Percentiles rank a stretch among this genome's conserved stretches.
phyloP scores from a whole-genome alignment of 495 filamentous ascomycete species.

The Xylaria scruposa region DNA sequence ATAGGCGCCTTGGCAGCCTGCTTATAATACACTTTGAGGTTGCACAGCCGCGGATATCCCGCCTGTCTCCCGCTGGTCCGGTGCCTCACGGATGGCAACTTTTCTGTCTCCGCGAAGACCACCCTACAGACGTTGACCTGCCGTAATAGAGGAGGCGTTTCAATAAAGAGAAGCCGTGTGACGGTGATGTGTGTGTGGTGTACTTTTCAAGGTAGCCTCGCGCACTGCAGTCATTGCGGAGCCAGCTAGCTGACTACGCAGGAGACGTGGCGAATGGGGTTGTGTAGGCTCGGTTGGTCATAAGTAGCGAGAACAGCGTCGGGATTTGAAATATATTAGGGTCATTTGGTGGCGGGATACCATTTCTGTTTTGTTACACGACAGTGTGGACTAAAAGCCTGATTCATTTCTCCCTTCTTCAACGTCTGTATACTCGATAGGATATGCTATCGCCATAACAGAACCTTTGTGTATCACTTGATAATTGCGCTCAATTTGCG shows the following conservation, averaged over 20 bases:
- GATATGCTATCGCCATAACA: neutral
- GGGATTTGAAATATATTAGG: neutral
- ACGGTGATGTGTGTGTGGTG: neutral
- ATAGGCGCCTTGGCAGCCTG: neutral
- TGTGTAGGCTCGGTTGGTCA: neutral
- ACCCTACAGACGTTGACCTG: neutral
- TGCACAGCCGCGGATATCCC: neutral
- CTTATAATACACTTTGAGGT: neutral
- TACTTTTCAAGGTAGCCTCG: neutral
- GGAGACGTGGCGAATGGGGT: neutral
- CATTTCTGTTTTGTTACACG: neutral
- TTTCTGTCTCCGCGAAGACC: neutral
- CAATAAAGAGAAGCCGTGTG: neutral
- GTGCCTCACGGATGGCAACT: neutral
- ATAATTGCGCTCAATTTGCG: neutral
- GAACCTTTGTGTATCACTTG: neutral
- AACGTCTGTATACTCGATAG: neutral
- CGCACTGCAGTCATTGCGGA: neutral
- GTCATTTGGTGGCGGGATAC: neutral
- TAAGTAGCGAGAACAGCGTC: neutral
- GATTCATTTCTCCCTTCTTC: neutral
- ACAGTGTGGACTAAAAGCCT: neutral
- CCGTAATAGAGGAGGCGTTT: neutral
- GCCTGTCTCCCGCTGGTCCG: neutral
- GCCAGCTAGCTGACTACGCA: neutral